Evolutionary conservation across 1,139 yeast species (phyloP).

Genomic region (Zygosaccharomyces sapae): DNA sequence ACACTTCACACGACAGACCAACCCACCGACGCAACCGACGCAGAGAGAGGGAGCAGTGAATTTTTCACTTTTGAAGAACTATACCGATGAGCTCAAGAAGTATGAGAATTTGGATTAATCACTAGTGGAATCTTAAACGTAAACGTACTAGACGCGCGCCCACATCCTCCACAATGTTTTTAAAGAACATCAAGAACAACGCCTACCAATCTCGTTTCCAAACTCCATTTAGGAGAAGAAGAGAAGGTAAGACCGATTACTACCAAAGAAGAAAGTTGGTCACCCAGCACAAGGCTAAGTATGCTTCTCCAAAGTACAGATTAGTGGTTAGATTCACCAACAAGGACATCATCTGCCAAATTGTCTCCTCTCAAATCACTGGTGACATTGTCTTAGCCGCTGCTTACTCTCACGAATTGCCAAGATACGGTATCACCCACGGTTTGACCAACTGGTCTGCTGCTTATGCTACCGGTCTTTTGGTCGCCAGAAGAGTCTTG

Average conservation of each 20-base stretch:
- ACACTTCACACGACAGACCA: too few relatives aligned
- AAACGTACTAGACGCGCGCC: not conserved
- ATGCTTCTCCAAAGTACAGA: conserved; percentile 99
- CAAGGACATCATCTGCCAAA: conserved; percentile 98
- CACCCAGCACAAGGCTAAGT: conserved; percentile 99
- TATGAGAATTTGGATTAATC: too few relatives aligned
- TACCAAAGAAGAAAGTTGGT: conserved; percentile 99
- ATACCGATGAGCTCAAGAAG: too few relatives aligned
- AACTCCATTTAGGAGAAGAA: conserved; percentile 99
- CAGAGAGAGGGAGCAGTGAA: too few relatives aligned
- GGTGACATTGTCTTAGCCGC: conserved; percentile 96
- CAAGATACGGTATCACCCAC: conserved; percentile 94
- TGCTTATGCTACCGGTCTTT: conserved; percentile 98
- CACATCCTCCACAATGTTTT: conserved; percentile 55
- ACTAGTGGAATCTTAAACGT: too few relatives aligned
- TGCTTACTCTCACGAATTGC: conserved; percentile 98
- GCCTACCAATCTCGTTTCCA: conserved; percentile 99
- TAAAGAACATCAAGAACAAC: conserved; percentile 64
- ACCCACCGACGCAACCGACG: too few relatives aligned
- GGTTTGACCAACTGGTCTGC: conserved; percentile 99
- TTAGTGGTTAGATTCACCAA: conserved; percentile 99
- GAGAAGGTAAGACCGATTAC: conserved; percentile 99
- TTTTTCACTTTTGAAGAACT: too few relatives aligned
- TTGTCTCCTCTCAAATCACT: conserved; percentile 91
- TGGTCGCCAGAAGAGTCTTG: conserved; percentile 98